These are phyloP conservation scores for Dothideomycetes sp. DNA, from an alignment of 2,329 filamentous ascomycete species.

Conservation along the genomic window DNA sequence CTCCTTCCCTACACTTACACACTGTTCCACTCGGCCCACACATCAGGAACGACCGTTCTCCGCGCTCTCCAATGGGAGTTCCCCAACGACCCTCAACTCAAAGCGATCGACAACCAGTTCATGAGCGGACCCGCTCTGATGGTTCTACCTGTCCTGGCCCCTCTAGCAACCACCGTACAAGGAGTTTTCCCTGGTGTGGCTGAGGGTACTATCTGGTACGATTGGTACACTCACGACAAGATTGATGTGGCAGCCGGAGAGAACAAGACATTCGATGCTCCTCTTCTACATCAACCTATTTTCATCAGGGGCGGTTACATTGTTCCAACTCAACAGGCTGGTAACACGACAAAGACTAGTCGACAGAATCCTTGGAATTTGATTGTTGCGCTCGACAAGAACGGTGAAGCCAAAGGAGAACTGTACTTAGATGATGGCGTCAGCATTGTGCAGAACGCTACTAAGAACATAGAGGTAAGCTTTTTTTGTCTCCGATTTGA, in stretches of 20 bases:
- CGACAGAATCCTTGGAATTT: conserved; percentile 19
- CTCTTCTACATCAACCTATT: conserved; percentile 19
- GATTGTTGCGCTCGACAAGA: conserved; percentile 20
- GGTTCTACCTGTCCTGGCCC: conserved; percentile 20
- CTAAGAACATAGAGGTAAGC: conserved; percentile 19
- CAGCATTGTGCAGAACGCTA: conserved; percentile 19
- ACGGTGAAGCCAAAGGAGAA: conserved; percentile 17
- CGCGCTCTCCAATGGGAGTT: conserved; percentile 22
- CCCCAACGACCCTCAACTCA: conserved; percentile 20
- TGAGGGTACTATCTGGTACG: conserved; percentile 21
- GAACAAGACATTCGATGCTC: conserved; percentile 21
- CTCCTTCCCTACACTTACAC: conserved; percentile 23
- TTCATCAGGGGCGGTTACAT: conserved; percentile 20
- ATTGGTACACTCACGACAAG: conserved; percentile 21
- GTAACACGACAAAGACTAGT: conserved; percentile 19
- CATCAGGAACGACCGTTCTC: conserved; percentile 19
- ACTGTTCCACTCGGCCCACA: conserved; percentile 21
- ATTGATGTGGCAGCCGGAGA: conserved; percentile 17
- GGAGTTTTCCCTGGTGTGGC: conserved; percentile 22
- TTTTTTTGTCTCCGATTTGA: not conserved
- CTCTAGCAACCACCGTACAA: conserved; percentile 19
- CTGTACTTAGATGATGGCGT: conserved; percentile 23
- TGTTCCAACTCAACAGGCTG: conserved; percentile 20
- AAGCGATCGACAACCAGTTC: conserved; percentile 22
- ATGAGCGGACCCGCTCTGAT: conserved; percentile 22